Evolutionary conservation across 1,139 yeast species (phyloP).

Genomic region (Suhomyces anneliseae): DNA sequence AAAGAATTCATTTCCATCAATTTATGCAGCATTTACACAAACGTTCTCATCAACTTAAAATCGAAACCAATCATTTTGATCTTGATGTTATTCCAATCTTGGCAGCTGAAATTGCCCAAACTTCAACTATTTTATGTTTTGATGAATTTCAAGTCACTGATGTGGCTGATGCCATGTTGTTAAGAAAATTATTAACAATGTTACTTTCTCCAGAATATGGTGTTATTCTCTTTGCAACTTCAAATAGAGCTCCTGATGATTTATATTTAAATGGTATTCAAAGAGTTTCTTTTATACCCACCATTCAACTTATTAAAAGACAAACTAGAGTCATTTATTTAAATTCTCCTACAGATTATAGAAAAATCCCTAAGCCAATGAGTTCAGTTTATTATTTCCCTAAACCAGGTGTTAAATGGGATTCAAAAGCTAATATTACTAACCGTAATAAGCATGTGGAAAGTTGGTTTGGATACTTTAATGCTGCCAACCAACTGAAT

Average conservation of each 20-base stretch:
- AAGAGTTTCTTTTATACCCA: conserved; percentile 86
- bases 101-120: conserved; percentile 79
- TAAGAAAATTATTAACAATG: conserved; percentile 69
- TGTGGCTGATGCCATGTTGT: conserved; percentile 96
- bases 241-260: conserved; percentile 93
- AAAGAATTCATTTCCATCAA: conserved; percentile 89
- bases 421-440: conserved; percentile 50
- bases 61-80: conserved; percentile 55
- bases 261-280: conserved; percentile 92
- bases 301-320: conserved; percentile 74
- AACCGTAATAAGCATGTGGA: conserved; percentile 64
- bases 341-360: conserved; percentile 90
- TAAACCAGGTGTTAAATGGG: conserved; percentile 57
- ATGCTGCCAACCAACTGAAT: conserved; percentile 46
- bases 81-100: conserved; percentile 81
- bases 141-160: conserved; percentile 97
- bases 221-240: conserved; percentile 85
- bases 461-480: conserved; percentile 78
- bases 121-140: conserved; percentile 80
- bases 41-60: conserved; percentile 74
- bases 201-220: conserved; percentile 71
- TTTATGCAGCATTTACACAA: conserved; percentile 95
- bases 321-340: conserved; percentile 76
- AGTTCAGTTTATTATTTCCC: conserved; percentile 82
- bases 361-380: conserved; percentile 82